Percentiles rank a stretch among this genome's conserved stretches.
Conservation (phyloP, 805 yeast species). For the Pichia ethanolica region DNA sequence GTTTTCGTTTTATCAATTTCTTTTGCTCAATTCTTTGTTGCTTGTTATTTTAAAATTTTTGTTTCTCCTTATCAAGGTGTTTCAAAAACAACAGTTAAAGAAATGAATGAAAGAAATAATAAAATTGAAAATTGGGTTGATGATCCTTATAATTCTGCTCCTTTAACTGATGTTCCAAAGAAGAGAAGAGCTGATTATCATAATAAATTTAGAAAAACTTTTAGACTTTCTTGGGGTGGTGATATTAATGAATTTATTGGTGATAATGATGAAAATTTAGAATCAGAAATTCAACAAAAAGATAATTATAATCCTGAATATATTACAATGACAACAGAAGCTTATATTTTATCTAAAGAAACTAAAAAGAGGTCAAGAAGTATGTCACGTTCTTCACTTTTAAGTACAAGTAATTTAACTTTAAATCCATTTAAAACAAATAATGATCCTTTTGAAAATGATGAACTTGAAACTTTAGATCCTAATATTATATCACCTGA, state of each 20-base stretch:
- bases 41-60: constrained; percentile 85
- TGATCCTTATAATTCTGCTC: constrained; percentile 44
- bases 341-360: constrained; percentile 24
- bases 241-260: constrained; percentile 26
- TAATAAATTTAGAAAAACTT: constrained; percentile 26
- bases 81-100: constrained; percentile 40
- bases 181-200: constrained; percentile 44
- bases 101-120: constrained; percentile 55
- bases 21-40: constrained; percentile 67
- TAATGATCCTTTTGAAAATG: constrained; percentile 25
- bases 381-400: constrained; percentile 6
- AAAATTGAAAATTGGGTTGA: constrained; percentile 84
- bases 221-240: constrained; percentile 34
- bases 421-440: constrained; percentile 6
- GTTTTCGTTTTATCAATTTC: constrained; percentile 82
- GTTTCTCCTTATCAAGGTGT: constrained; percentile 80
- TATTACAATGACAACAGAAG: constrained; percentile 64
- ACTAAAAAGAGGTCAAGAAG: constrained; percentile 9
- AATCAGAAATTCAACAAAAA: not conserved
- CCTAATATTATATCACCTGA: constrained; percentile 62
- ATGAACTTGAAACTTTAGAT: constrained; percentile 41
- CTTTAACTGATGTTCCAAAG: constrained; percentile 44
- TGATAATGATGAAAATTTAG: constrained; percentile 5
- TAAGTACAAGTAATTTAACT: constrained; percentile 9
- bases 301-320: constrained; percentile 35